A percentile compares a stretch with the other conserved stretches of the same genome.
Conservation (phyloP, 2,329 filamentous ascomycete species). For the Myotisia sp. region DNA sequence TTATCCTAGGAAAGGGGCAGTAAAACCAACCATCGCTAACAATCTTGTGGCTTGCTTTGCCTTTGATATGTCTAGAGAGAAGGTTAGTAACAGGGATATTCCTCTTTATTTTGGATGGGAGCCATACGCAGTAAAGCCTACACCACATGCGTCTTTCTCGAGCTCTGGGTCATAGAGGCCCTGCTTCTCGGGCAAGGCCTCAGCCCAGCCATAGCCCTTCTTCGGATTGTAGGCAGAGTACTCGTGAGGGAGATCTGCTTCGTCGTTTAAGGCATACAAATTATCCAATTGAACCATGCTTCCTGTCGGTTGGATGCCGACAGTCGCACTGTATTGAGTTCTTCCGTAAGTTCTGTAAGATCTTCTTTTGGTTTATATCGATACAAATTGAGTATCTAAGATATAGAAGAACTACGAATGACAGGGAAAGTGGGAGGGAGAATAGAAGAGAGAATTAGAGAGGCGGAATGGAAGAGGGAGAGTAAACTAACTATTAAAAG, state of each 20-base stretch:
- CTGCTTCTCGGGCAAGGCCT: constrained; percentile 92
- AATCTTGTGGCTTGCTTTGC: constrained; percentile 93
- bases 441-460: too few relatives aligned
- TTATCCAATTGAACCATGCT: constrained; percentile 40
- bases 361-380: too few relatives aligned
- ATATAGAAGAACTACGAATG: too few relatives aligned
- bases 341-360: too few relatives aligned
- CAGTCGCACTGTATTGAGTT: too few relatives aligned
- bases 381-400: too few relatives aligned
- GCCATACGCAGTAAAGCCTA: constrained; percentile 90
- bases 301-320: constrained; percentile 17
- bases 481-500: too few relatives aligned
- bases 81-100: neutral
- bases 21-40: constrained; percentile 74
- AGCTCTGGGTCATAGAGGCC: constrained; percentile 91
- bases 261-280: constrained; percentile 34
- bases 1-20: neutral
- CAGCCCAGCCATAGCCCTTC: constrained; percentile 77
- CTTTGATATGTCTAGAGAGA: constrained; percentile 73
- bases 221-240: constrained; percentile 41
- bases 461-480: too few relatives aligned
- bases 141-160: constrained; percentile 98
- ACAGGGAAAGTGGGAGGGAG: too few relatives aligned
- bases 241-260: constrained; percentile 32
- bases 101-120: neutral